phyloP scores from a whole-genome alignment of 345 rosid genomes.

The Sonneratia alba region DNA sequence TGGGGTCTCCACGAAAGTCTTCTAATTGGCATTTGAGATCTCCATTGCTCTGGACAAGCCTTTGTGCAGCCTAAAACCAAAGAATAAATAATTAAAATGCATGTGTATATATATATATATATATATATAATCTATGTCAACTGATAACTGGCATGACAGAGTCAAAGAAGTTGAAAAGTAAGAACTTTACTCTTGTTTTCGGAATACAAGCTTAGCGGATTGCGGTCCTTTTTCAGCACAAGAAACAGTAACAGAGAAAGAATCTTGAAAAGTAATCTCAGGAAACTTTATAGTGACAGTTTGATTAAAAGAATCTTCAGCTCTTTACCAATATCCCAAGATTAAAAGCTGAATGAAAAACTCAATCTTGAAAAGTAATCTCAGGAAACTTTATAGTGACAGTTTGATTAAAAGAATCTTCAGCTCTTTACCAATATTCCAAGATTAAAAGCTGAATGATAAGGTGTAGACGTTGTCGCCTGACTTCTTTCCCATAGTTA shows the following conservation, averaged over 20 bases:
- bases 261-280: neutral
- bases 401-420: neutral
- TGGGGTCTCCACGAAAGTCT: slow-evolving; percentile 49
- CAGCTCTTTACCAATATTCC: neutral
- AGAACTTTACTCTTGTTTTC: neutral
- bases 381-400: neutral
- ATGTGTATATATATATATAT: neutral
- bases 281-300: neutral
- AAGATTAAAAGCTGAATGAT: neutral
- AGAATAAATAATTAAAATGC: neutral
- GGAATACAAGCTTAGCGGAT: neutral
- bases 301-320: neutral
- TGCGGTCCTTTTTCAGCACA: neutral
- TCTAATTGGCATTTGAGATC: slow-evolving; percentile 53
- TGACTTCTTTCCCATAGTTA: neutral
- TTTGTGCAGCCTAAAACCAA: slow-evolving; percentile 69
- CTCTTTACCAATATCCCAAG: neutral
- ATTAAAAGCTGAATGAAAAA: neutral
- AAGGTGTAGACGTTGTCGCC: neutral
- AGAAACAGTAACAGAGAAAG: neutral
- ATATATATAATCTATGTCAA: neutral
- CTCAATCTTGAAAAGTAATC: neutral
- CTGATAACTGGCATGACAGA: neutral
- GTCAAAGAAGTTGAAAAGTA: neutral
- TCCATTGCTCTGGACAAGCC: slow-evolving; percentile 51